Evolutionary conservation across 768 basidiomycete genomes (phyloP).

Genomic region (Serendipita vermifera): DNA sequence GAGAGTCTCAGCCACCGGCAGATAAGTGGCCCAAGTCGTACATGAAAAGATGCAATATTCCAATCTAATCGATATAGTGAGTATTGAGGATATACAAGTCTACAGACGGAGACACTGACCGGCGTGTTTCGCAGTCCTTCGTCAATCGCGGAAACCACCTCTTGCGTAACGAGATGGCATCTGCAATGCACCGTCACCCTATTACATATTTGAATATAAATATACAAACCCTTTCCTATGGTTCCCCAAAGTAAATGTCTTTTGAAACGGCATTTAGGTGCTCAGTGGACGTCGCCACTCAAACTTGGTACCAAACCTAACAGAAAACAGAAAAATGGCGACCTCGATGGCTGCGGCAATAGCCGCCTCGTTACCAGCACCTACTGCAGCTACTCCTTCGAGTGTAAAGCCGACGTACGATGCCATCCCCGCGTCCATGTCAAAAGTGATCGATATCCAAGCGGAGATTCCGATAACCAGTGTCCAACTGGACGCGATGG

Average conservation of each 20-base stretch:
- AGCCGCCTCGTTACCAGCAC: constrained; percentile 60
- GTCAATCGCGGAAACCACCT: constrained; percentile 51
- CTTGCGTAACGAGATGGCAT: constrained; percentile 75
- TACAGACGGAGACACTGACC: constrained; percentile 26
- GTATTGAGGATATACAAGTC: constrained; percentile 1
- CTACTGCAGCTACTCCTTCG: constrained; percentile 43
- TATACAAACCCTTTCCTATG: constrained; percentile 35
- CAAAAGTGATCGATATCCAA: constrained; percentile 87
- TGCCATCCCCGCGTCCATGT: constrained; percentile 83
- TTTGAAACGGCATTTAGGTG: constrained; percentile 74
- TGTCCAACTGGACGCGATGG: constrained; percentile 81
- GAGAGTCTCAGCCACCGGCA: neutral
- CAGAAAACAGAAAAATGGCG: constrained; percentile 31
- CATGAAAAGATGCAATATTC: constrained; percentile 87
- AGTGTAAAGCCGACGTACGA: constrained; percentile 62
- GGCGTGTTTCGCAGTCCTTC: constrained; percentile 56
- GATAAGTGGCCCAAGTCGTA: constrained; percentile 20
- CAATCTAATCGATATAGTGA: constrained; percentile 37
- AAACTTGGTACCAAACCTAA: neutral
- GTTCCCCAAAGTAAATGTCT: constrained; percentile 53
- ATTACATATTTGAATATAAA: too few species aligned
- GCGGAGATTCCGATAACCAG: constrained; percentile 66
- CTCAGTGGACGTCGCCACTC: neutral
- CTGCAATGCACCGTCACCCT: constrained; percentile 9
- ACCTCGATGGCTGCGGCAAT: constrained; percentile 89